Conservation (phyloP, 257 asterid species). For the Penstemon eatonii region DNA sequence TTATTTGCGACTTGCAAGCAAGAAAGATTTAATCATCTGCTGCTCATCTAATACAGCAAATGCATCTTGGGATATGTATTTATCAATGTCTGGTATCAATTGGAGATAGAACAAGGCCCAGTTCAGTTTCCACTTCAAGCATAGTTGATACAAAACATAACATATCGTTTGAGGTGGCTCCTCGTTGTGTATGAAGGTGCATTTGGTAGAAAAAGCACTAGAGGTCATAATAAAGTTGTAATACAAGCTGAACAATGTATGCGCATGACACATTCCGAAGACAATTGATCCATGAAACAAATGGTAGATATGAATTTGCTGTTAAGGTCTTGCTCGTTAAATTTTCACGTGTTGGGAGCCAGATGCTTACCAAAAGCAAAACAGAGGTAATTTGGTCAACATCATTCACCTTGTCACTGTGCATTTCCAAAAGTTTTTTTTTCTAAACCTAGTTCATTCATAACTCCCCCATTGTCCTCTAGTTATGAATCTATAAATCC, state of each 20-base stretch:
- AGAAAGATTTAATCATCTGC: background rate
- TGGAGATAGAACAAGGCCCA: background rate
- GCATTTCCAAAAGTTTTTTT: background rate
- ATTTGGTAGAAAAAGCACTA: background rate
- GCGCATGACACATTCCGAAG: background rate
- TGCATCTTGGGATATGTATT: background rate
- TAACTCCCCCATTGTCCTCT: background rate
- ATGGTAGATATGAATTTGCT: background rate
- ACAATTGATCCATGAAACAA: background rate
- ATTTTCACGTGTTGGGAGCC: background rate
- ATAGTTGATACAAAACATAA: background rate
- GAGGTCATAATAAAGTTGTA: background rate
- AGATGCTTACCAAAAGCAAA: background rate
- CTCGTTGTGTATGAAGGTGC: background rate
- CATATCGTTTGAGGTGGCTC: background rate
- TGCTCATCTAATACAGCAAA: constrained; percentile 2
- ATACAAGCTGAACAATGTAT: background rate
- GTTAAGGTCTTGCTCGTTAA: background rate
- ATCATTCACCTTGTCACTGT: too few relatives aligned
- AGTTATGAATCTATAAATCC: background rate
- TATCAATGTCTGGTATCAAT: background rate
- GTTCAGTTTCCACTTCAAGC: background rate
- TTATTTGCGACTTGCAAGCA: background rate
- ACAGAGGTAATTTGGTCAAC: too few relatives aligned
- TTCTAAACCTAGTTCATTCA: background rate